Conservation (phyloP, 1,284 basidiomycete genomes). For the Ceratobasidium sp. region DNA sequence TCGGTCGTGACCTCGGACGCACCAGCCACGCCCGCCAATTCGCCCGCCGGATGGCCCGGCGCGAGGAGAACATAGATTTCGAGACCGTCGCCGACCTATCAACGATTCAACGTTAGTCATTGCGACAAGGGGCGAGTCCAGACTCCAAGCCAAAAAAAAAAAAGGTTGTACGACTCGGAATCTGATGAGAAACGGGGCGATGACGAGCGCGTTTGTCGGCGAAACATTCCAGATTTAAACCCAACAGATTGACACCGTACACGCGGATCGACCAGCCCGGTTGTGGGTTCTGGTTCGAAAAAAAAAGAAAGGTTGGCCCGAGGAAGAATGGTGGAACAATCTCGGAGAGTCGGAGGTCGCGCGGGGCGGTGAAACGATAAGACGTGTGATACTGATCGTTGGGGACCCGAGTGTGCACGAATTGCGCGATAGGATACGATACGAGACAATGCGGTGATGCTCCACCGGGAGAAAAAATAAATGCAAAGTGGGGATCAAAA, state of each 20-base stretch:
- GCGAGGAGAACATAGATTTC: constrained; percentile 88
- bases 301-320: not conserved
- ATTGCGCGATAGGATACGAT: not conserved
- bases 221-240: not conserved
- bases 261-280: not conserved
- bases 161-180: not conserved
- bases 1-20: constrained; percentile 55
- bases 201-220: constrained; percentile 1
- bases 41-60: constrained; percentile 67
- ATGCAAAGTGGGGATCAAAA: constrained; percentile 41
- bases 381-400: constrained; percentile 7
- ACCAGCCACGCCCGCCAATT: constrained; percentile 64
- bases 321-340: constrained; percentile 24
- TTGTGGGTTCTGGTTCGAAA: not conserved
- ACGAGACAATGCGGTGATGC: not conserved
- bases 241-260: not conserved
- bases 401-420: not conserved
- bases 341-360: constrained; percentile 19
- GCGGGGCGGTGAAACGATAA: constrained; percentile 14
- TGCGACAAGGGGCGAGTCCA: not conserved
- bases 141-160: not conserved
- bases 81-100: constrained; percentile 87
- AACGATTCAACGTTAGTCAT: not conserved
- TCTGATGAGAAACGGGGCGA: constrained; percentile 18
- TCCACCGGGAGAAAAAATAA: constrained; percentile 38